Percentiles rank a stretch among this genome's conserved stretches.
These are phyloP conservation scores for Hibiscus trionum DNA, from an alignment of 345 rosid species.

Conservation along the genomic window DNA sequence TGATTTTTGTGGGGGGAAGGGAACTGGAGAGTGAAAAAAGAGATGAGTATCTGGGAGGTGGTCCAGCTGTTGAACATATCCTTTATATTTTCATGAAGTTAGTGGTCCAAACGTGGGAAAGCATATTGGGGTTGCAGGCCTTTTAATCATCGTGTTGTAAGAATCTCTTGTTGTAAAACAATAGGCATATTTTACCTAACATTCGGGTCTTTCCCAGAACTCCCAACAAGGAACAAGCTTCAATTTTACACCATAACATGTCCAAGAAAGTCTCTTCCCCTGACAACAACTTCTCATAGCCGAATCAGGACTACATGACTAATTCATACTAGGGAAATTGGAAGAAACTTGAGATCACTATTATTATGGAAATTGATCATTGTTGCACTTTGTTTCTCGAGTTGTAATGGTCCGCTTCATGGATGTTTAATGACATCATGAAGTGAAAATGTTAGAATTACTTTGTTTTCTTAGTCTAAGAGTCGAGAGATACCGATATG, in stretches of 20 bases:
- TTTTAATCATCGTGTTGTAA: constrained; percentile 22
- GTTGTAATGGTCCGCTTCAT: not conserved
- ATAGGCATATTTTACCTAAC: constrained; percentile 20
- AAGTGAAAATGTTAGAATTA: not conserved
- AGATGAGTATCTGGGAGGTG: constrained; percentile 17
- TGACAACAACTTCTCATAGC: not conserved
- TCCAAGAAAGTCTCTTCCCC: not conserved
- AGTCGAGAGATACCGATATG: not conserved
- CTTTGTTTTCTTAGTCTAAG: not conserved
- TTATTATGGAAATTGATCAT: not conserved
- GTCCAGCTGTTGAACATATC: constrained; percentile 31
- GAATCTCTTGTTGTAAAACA: constrained; percentile 23
- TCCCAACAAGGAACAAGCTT: not conserved
- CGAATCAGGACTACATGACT: not conserved
- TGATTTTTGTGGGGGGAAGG: not conserved
- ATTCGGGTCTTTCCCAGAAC: not conserved
- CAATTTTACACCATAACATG: not conserved
- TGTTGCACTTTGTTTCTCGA: not conserved
- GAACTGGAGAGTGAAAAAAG: constrained; percentile 1
- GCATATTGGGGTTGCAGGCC: constrained; percentile 14
- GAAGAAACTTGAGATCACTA: not conserved
- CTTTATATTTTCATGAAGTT: constrained; percentile 15
- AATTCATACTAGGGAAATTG: not conserved
- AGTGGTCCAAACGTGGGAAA: constrained; percentile 39
- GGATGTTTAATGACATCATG: not conserved